Evolutionary conservation across 2,329 filamentous ascomycete species (phyloP), one percentile per base, ranked within the genome.

Genomic region (Rachicladosporium sp.): DNA sequence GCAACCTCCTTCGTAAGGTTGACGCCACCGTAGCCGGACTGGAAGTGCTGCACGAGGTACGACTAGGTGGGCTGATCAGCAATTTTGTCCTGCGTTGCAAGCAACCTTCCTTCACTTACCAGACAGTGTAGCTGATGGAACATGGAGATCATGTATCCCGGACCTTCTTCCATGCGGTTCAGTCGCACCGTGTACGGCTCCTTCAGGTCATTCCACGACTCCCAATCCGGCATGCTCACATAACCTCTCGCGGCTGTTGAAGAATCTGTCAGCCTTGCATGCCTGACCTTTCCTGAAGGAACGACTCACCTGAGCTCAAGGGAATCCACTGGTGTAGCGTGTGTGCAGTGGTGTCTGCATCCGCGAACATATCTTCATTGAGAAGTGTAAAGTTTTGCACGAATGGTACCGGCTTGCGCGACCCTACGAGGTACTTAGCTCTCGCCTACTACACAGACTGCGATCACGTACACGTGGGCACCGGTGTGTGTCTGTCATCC

Each of bases 61-160:
- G 38, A 40, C 36, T 41, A 3, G 10, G 11, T 5, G 12, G 13
- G 29, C n/a, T 19, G 9, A 10, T 4, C 36, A 10, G 34, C 31
- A n/a, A 27, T 27, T 6, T 7, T 30, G 32, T 13, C 29, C 11
- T 23, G 10, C n/a, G 7, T 38, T 27, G 10, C 12, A 10, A 6
- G 10, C 31, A 33, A 27, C 4, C 27, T n/a, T 8, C 23, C 9
- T 5, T 15, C 5, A 32, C 41, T 35, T 34, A 49, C 46, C 4
- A 55, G 48, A 33, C 52, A 55, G 40, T 55, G 52, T 12, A 54
- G 37, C 38, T 54, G 50, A 35, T 54, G 52, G 45, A 54, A 55
- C 21, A 52, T 31, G 10, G 51, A 46, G 8, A 50, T 42, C 11
- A 43, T 45, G 41, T 52, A 55, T 11, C 35, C 36, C 2, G 40